Evolutionary conservation across 2,329 filamentous ascomycete genomes (phyloP).

Genomic region (Colletotrichum sublineola): DNA sequence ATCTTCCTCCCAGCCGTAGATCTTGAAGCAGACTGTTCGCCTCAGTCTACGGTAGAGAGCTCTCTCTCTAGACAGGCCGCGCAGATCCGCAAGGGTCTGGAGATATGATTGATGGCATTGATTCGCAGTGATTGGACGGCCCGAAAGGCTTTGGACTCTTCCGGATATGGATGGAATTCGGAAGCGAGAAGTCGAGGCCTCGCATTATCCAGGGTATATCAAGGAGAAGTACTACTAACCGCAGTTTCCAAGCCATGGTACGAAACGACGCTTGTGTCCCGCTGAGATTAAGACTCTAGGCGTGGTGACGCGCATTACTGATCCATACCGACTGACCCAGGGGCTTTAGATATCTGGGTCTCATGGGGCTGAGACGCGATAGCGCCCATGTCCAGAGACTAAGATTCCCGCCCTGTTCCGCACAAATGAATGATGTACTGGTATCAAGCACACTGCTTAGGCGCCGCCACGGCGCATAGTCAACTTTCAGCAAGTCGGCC

Average conservation of each 20-base stretch:
- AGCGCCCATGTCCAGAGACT: background rate
- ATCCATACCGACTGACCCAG: background rate
- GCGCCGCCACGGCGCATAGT: background rate
- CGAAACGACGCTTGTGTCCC: background rate
- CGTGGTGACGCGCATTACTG: background rate
- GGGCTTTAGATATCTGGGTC: background rate
- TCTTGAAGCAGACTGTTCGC: too few species aligned
- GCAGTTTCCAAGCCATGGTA: background rate
- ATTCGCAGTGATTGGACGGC: background rate
- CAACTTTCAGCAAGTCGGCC: background rate
- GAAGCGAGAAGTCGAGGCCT: background rate
- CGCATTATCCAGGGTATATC: background rate
- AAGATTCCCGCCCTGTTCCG: background rate
- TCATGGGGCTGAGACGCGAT: background rate
- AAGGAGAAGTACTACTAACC: background rate
- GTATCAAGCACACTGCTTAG: background rate
- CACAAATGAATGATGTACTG: background rate
- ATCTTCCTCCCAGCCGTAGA: too few species aligned
- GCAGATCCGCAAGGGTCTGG: background rate
- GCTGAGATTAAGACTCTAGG: background rate
- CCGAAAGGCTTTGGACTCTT: background rate
- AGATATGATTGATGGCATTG: background rate
- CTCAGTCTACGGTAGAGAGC: background rate
- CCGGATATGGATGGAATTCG: background rate
- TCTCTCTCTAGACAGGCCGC: background rate